Evolutionary conservation across 1,284 basidiomycete species (phyloP), one percentile per base, ranked within the genome.

Genomic region (Cutaneotrichosporon arboriforme): DNA sequence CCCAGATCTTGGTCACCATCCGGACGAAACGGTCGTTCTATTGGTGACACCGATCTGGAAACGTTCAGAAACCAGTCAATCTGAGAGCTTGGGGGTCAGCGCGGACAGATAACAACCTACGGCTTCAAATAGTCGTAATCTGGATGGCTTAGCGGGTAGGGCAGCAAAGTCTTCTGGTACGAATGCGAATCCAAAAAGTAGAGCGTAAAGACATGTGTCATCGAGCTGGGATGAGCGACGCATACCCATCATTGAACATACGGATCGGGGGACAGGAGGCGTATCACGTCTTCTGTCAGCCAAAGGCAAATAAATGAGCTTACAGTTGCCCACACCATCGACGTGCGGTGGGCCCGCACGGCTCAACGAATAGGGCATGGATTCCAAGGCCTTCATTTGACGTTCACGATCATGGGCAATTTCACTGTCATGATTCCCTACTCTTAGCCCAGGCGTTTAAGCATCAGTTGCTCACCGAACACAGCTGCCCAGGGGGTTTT

Each of bases 101-200:
- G 15, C 15, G 3, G 15, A 4, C 21, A 22, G 23, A 22, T 44
- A 15, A n/a, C 22, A 18, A 17, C 2, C 12, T 17, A 71, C 65
- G 54, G 52, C 49, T 81, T 86, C 56, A 92, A 83, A 77, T 84
- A 92, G 68, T 92, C 90, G 65, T 90, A 91, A 54, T 84, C 67
- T 1, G 66, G 45, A 13, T 62, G 53, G 4, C 48, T 23, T n/a
- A 44, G 26, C 5, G 26, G 26, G 12, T 46, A 22, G 1, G 69
- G 69, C 1, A 70, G 59, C 80, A 80, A 74, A 78, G 73, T 2
- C 81, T 83, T 54, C 76, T 81, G 20, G 68, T 90, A 90, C 0
- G 83, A 77, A 17, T 90, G 89, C 1, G 91, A 92, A 72, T 97
- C 93, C 57, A 97, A 77, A 79, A 97, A 90, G 75, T 97, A 97